These are phyloP conservation scores for Trichoderma hamatum DNA, from an alignment of 2,329 filamentous ascomycete species.

Conservation along the genomic window DNA sequence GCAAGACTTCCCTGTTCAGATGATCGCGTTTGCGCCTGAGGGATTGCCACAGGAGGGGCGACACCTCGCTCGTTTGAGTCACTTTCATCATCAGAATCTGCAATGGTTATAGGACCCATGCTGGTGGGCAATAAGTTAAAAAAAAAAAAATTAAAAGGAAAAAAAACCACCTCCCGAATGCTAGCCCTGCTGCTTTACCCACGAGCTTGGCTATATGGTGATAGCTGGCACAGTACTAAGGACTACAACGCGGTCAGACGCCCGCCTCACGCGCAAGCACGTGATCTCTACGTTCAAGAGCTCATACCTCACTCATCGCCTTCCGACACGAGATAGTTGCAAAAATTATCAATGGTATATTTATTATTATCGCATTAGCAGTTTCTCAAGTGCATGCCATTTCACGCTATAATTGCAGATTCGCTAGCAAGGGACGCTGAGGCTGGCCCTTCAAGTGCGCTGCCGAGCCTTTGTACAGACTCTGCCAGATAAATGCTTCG, in stretches of 20 bases:
- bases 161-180: background rate
- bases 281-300: constrained; percentile 9
- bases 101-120: constrained; percentile 39
- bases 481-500: constrained; percentile 99
- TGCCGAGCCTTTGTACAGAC: constrained; percentile 89
- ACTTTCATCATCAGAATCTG: constrained; percentile 47
- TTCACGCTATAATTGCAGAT: constrained; percentile 42
- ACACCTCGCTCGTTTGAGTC: constrained; percentile 31
- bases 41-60: constrained; percentile 26
- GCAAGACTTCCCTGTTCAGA: constrained; percentile 36
- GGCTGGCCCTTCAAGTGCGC: constrained; percentile 74
- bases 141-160: background rate
- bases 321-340: background rate
- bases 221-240: background rate
- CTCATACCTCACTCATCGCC: background rate
- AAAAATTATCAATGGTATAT: background rate
- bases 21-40: constrained; percentile 29
- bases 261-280: constrained; percentile 10
- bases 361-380: constrained; percentile 4
- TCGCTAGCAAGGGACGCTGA: constrained; percentile 40
- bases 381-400: background rate
- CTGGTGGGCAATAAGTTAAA: background rate
- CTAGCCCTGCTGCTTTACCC: background rate
- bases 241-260: constrained; percentile 17
- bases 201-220: background rate